phyloP scores from a whole-genome alignment of 2,329 filamentous ascomycete species.

The Dactylonectria estremocensis region DNA sequence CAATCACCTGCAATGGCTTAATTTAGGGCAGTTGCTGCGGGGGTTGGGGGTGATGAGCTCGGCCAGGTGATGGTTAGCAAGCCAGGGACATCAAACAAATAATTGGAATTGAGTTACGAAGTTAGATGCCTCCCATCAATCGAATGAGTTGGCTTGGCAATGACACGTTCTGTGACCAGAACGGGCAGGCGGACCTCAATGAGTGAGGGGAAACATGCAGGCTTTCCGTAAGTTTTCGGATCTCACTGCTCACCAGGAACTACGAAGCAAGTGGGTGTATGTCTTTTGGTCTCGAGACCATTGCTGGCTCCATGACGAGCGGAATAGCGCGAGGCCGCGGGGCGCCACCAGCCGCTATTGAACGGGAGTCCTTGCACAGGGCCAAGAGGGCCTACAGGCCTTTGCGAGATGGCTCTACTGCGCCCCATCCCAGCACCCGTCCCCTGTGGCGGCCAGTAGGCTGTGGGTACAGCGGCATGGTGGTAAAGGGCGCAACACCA shows the following conservation, averaged over 20 bases:
- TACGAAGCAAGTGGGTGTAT: not conserved
- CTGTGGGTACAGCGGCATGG: not conserved
- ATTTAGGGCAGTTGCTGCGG: not conserved
- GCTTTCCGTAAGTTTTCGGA: not conserved
- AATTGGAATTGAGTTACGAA: not conserved
- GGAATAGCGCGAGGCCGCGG: not conserved
- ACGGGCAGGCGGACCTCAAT: not conserved
- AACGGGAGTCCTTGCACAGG: constrained; percentile 18
- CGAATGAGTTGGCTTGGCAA: constrained; percentile 7
- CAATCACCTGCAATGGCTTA: not conserved
- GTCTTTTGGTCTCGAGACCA: constrained; percentile 17
- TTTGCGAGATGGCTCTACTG: not conserved
- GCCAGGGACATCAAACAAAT: not conserved
- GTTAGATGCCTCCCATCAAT: not conserved
- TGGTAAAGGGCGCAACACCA: not conserved
- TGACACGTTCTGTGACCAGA: constrained; percentile 8
- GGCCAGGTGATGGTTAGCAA: not conserved
- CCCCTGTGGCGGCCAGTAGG: not conserved
- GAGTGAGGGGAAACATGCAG: not conserved
- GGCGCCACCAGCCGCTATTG: constrained; percentile 21
- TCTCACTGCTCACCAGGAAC: not conserved
- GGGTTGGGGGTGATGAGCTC: not conserved
- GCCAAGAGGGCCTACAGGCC: too few species aligned
- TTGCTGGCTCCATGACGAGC: constrained; percentile 14
- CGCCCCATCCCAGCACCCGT: not conserved